Conservation (phyloP, 306 rosid species). For the Citrullus colocynthis region DNA sequence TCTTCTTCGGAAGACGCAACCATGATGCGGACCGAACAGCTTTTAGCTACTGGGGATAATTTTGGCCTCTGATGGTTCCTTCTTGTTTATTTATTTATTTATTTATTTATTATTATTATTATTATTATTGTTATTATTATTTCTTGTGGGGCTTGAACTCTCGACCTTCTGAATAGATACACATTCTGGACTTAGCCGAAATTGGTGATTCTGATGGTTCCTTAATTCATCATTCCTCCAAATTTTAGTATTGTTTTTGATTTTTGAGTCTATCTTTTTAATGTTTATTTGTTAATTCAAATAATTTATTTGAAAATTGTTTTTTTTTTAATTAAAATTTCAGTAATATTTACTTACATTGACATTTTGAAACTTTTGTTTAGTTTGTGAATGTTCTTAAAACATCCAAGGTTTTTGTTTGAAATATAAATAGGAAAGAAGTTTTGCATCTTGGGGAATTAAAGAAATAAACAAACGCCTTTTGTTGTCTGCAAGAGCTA, state of each 20-base stretch:
- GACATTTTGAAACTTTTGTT: too few relatives aligned
- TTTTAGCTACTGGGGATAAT: slow-evolving; percentile 54
- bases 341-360: too few relatives aligned
- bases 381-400: too few relatives aligned
- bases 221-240: not conserved
- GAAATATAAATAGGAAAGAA: too few relatives aligned
- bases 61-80: slow-evolving; percentile 78
- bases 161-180: not conserved
- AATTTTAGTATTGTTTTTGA: not conserved
- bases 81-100: not conserved
- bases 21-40: slow-evolving; percentile 99
- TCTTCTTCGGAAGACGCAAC: slow-evolving; percentile 24
- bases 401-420: too few relatives aligned
- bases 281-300: too few relatives aligned
- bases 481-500: too few relatives aligned
- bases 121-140: not conserved
- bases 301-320: too few relatives aligned
- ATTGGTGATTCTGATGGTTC: not conserved
- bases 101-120: not conserved
- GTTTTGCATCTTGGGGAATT: too few relatives aligned
- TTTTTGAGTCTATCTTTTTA: too few relatives aligned
- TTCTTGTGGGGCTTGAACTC: not conserved
- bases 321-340: too few relatives aligned
- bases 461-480: too few relatives aligned
- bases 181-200: not conserved